Evolutionary conservation across 805 yeast species (phyloP), one percentile per base, ranked within the genome.

Genomic region (Saccharomycopsis fermentans): DNA sequence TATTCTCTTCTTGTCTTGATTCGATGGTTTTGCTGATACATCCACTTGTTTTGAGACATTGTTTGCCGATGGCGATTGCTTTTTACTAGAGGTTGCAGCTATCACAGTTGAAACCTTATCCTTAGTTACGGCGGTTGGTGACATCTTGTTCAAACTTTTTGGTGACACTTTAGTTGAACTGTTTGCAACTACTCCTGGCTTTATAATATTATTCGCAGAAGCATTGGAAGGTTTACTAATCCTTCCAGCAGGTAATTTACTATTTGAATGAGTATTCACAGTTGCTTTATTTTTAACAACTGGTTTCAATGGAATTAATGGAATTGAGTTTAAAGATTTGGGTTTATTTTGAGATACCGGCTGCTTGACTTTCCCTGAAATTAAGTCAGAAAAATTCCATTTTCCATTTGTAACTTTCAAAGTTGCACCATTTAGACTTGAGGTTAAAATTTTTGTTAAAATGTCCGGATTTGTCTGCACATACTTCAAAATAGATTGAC

Each of bases 381-480:
- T 54, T 69, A 63, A 29, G 62, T 66, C 53, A 72, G 73, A 55
- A 76, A 71, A 75, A 53, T 77, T 76, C 11, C 77, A 76, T 62
- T 78, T 75, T 53, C 82, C 82, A 65, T 79, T 79, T 0, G 84
- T 81, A 1, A 81, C 79, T 64, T 81, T 81, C 26, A 74, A 73
- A 1, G 91, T 85, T 0, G 91, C 87, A 53, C 89, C 89, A 65
- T 87, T 85, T 65, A 87, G 80, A 1, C 94, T 94, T 47, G 87
- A 87, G 6, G 87, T 89, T 63, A 87, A 74, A 61, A 87, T 87
- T 67, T 83, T 82, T 56, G 90, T 87, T 55, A 87, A 80, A 69
- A 87, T 91, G 61, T 82, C 85, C 2, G 95, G 95, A 56, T 88
- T 88, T 63, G 83, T 84, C 59, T 87, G 92, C 65, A 87, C 88